Percentiles rank a stretch among this genome's conserved stretches.
Conservation (phyloP, 805 yeast species). For the Diddensiella santjacobensis region DNA sequence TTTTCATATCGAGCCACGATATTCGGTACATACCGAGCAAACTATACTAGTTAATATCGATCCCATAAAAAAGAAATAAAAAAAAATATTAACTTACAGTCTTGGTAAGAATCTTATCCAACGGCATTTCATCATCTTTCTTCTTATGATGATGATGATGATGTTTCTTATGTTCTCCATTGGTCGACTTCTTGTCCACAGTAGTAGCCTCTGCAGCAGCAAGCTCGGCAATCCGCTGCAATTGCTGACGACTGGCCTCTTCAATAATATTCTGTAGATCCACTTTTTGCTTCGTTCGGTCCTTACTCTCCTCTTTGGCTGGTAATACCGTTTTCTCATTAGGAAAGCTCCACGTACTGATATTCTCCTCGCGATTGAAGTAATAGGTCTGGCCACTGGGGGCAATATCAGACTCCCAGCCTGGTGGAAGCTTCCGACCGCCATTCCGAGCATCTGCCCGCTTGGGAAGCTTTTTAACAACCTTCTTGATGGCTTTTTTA, state of each 20-base stretch:
- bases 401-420: slow-evolving; percentile 62
- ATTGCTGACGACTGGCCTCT: slow-evolving; percentile 32
- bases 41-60: slow-evolving; percentile 21
- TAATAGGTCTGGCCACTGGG: slow-evolving; percentile 47
- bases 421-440: slow-evolving; percentile 44
- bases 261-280: slow-evolving; percentile 39
- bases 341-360: slow-evolving; percentile 63
- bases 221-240: slow-evolving; percentile 9
- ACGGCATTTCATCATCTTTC: background rate
- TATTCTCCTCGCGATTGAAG: slow-evolving; percentile 46
- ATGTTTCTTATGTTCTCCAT: slow-evolving; percentile 24
- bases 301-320: slow-evolving; percentile 3
- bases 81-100: background rate
- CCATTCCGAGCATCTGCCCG: background rate
- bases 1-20: slow-evolving; percentile 61
- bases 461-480: background rate
- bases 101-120: slow-evolving; percentile 16
- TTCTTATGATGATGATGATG: slow-evolving; percentile 21
- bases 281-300: slow-evolving; percentile 20
- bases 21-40: slow-evolving; percentile 80
- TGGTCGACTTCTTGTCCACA: slow-evolving; percentile 19
- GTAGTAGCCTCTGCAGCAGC: slow-evolving; percentile 26
- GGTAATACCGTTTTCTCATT: slow-evolving; percentile 20
- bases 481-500: slow-evolving; percentile 2
- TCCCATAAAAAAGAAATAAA: background rate